Percentiles rank a stretch among this genome's conserved stretches.
Conservation (phyloP, 306 rosid genomes). For the Trichosanthes cucumerina region DNA sequence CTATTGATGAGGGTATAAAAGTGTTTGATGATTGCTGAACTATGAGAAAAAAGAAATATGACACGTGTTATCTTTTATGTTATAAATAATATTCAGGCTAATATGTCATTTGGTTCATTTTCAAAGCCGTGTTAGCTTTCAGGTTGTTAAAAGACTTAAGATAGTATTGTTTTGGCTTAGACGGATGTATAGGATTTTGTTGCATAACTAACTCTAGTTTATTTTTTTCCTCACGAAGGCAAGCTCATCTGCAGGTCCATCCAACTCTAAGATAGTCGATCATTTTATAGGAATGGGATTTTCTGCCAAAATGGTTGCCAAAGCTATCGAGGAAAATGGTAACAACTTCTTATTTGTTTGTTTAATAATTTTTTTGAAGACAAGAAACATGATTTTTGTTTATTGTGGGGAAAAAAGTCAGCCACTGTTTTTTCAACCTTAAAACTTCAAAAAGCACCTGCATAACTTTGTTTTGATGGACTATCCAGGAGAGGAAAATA, state of each 20-base stretch:
- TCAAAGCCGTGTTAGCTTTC: background rate
- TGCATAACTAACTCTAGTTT: conserved; percentile 15
- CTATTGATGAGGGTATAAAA: background rate
- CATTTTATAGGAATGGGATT: conserved; percentile 75
- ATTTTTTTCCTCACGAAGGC: conserved; percentile 31
- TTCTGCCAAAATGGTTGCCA: conserved; percentile 51
- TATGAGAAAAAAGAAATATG: background rate
- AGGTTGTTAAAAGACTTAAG: background rate
- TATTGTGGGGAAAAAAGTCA: background rate
- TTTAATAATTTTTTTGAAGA: background rate
- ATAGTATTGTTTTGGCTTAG: background rate
- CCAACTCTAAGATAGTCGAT: conserved; percentile 54
- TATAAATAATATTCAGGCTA: background rate
- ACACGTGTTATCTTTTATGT: background rate
- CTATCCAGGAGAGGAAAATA: conserved; percentile 69
- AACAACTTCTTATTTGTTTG: conserved; percentile 19
- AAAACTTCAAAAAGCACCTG: conserved; percentile 5
- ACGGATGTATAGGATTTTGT: background rate
- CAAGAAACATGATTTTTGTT: background rate
- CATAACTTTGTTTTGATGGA: conserved; percentile 23
- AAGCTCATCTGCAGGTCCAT: conserved; percentile 50
- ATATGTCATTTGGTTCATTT: background rate
- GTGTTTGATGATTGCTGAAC: conserved; percentile 1
- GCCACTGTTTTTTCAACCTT: background rate
- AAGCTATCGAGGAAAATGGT: conserved; percentile 75